Evolutionary conservation across 2,329 filamentous ascomycete genomes (phyloP).

Genomic region (Penicillium brasilianum): DNA sequence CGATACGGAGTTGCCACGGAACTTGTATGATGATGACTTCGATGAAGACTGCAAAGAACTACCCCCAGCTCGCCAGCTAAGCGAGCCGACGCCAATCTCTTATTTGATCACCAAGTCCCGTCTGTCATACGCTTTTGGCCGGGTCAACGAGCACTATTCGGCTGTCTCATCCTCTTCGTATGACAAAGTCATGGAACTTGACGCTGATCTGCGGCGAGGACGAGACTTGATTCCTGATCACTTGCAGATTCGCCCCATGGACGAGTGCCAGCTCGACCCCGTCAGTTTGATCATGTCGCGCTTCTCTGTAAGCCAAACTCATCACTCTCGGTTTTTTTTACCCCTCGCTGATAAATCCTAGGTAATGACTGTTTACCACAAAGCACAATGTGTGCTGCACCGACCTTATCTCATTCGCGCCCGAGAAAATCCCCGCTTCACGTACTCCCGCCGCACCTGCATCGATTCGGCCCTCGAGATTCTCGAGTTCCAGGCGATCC

Average conservation of each 20-base stretch:
- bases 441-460: slow-evolving; percentile 80
- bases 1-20: slow-evolving; percentile 66
- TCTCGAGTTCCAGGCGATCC: slow-evolving; percentile 74
- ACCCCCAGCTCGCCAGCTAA: slow-evolving; percentile 61
- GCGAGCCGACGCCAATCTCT: slow-evolving; percentile 63
- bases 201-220: slow-evolving; percentile 61
- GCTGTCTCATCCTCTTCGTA: slow-evolving; percentile 56
- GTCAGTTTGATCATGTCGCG: slow-evolving; percentile 75
- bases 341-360: slow-evolving; percentile 26
- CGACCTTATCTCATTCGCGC: slow-evolving; percentile 82
- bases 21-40: slow-evolving; percentile 70
- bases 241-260: slow-evolving; percentile 74
- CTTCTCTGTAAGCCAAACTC: slow-evolving; percentile 60
- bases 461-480: slow-evolving; percentile 86
- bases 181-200: slow-evolving; percentile 65
- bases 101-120: slow-evolving; percentile 55
- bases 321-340: too few species aligned
- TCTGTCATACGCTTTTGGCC: slow-evolving; percentile 50
- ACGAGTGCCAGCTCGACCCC: slow-evolving; percentile 74
- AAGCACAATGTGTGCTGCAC: slow-evolving; percentile 87
- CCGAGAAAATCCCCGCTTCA: slow-evolving; percentile 77
- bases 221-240: slow-evolving; percentile 76
- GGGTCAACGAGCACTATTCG: slow-evolving; percentile 51
- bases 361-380: slow-evolving; percentile 83
- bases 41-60: slow-evolving; percentile 59